These are phyloP conservation scores for Bacidia rubella DNA, from an alignment of 495 filamentous ascomycete species.

Conservation along the genomic window DNA sequence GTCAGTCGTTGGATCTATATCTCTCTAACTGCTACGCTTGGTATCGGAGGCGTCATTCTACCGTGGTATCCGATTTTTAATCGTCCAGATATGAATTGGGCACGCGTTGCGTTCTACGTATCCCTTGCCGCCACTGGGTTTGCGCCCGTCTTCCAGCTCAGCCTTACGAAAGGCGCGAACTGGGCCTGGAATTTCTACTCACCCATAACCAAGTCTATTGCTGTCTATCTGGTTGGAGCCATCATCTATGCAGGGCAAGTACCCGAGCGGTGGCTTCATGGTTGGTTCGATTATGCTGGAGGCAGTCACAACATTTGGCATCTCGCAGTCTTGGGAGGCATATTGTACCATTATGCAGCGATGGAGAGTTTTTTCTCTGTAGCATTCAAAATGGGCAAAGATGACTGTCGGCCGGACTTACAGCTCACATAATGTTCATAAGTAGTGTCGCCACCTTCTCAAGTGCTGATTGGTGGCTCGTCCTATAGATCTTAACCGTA, in stretches of 20 bases:
- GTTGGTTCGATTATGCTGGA: constrained; percentile 86
- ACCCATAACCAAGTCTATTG: constrained; percentile 69
- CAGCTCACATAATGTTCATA: constrained; percentile 17
- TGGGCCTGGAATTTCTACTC: constrained; percentile 80
- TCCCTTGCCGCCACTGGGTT: constrained; percentile 82
- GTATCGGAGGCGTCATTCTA: constrained; percentile 76
- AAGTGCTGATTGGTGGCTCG: constrained; percentile 21
- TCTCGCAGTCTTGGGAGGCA: constrained; percentile 87
- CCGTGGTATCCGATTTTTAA: constrained; percentile 98
- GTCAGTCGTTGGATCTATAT: constrained; percentile 80
- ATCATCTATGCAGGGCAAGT: constrained; percentile 83
- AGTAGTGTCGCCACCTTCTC: constrained; percentile 9
- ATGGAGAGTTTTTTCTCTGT: constrained; percentile 89
- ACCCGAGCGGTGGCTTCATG: constrained; percentile 85
- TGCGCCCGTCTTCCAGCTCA: constrained; percentile 73
- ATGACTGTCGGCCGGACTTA: constrained; percentile 39
- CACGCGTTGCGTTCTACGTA: constrained; percentile 83
- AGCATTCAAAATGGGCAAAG: constrained; percentile 61
- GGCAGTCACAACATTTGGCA: constrained; percentile 98
- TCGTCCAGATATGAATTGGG: constrained; percentile 79
- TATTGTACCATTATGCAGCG: constrained; percentile 86
- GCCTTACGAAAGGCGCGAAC: constrained; percentile 53
- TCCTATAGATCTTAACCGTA: background rate
- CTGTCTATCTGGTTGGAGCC: constrained; percentile 78
- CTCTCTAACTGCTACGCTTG: constrained; percentile 61